Evolutionary conservation across 345 rosid genomes (phyloP).

Genomic region (Erodium maritimum): DNA sequence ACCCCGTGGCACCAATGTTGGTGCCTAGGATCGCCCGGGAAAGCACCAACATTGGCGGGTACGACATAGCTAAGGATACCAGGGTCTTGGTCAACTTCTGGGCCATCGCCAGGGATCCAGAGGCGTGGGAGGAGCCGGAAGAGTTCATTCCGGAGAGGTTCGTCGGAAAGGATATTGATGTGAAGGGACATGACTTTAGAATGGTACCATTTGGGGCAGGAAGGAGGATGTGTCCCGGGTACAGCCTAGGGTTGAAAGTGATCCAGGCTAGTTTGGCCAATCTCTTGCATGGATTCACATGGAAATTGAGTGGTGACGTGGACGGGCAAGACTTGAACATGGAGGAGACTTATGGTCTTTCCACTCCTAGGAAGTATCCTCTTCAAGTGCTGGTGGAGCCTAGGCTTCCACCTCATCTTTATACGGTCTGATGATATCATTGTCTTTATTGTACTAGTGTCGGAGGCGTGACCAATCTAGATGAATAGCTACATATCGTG

Average conservation of each 20-base stretch:
- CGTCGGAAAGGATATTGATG: constrained; percentile 29
- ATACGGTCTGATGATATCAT: constrained; percentile 6
- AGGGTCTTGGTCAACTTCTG: constrained; percentile 34
- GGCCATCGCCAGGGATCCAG: constrained; percentile 49
- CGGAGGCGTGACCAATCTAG: too few relatives aligned
- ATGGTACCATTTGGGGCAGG: constrained; percentile 59
- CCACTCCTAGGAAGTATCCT: constrained; percentile 38
- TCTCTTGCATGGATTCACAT: constrained; percentile 45
- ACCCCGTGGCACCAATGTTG: constrained; percentile 51
- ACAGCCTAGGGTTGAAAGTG: constrained; percentile 40
- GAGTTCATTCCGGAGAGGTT: constrained; percentile 52
- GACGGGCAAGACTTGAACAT: constrained; percentile 30
- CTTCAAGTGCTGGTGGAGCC: constrained; percentile 31
- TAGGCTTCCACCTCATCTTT: constrained; percentile 32
- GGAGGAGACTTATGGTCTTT: constrained; percentile 50
- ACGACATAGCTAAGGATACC: constrained; percentile 37
- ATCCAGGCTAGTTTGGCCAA: constrained; percentile 41
- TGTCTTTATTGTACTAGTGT: neutral
- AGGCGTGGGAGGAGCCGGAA: constrained; percentile 36
- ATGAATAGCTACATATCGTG: too few relatives aligned
- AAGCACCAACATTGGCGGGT: constrained; percentile 27
- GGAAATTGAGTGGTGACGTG: constrained; percentile 33
- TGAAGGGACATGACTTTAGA: constrained; percentile 49
- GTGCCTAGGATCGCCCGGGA: constrained; percentile 33
- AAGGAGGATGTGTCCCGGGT: constrained; percentile 69